Base-by-base conservation (phyloP, 2,329 filamentous ascomycete species). In the Verticillium nonalfalfae region DNA sequence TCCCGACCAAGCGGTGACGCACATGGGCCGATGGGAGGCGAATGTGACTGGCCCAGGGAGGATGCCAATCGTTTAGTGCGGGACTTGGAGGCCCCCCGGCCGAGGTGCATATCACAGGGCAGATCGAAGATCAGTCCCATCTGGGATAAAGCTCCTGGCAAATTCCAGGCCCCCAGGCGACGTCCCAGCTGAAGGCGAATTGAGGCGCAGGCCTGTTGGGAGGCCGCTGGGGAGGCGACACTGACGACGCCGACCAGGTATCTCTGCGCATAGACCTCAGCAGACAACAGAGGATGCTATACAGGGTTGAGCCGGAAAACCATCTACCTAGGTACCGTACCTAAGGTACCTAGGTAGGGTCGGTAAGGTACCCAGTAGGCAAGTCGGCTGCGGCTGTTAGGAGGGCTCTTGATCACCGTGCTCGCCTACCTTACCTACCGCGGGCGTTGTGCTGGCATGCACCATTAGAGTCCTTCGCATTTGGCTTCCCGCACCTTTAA, bases 1-100 rank as follows among this genome's bases (percentile, higher is more conserved):
- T 59, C 40, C 45, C 18, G 59, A 38, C 59, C 59, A 61, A 57
- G 57, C 59, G 52, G 59, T 61, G 59, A 61, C 59, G 59, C 59
- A 61, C 55, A 61, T 58, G 59, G 26, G 55, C 34, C 55, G 59
- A 34, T 5, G 21, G n/a, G 9, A 21, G 45, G 45, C 45, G 45
- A 26, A n/a, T 52, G 45, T 52, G 45, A 52, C 45, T 52, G 45
- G 45, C 18, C n/a, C 45, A 52, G 45, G 18, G n/a, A 10, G 9
- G 18, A 31, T 21, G 45, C 45, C 45, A 18, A 52, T 10, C 21
- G 18, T 52, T 31, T 52, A 52, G 45, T 52, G 45, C n/a, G 45
- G 45, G 45, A 52, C n/a, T 52, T 52, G 45, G 45, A 52, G 45
- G 45, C 45, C 45, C 39, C 45, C 45, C 45, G 45, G 45, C 45